Evolutionary conservation across 805 yeast species (phyloP).

Genomic region (Millerozyma miso): DNA sequence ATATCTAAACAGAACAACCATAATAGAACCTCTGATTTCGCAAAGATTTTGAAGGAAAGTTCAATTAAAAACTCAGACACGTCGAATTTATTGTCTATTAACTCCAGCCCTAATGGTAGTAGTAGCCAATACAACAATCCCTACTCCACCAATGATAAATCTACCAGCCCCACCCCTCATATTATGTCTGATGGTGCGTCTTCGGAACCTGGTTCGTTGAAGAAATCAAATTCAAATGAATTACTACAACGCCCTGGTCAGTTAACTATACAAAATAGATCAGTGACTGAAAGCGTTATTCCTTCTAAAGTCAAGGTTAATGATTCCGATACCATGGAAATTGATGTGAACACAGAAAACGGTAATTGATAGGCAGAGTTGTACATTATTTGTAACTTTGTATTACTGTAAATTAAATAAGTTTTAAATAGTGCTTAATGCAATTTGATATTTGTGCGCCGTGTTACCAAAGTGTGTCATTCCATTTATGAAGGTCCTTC

Average conservation of each 20-base stretch:
- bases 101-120: slow-evolving; percentile 13
- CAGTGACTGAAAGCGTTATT: slow-evolving; percentile 32
- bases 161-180: slow-evolving; percentile 14
- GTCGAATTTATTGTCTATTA: slow-evolving; percentile 11
- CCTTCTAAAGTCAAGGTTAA: slow-evolving; percentile 7
- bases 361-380: background rate
- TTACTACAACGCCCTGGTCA: slow-evolving; percentile 27
- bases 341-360: slow-evolving; percentile 6
- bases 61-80: slow-evolving; percentile 22
- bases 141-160: slow-evolving; percentile 5
- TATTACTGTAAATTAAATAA: background rate
- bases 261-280: slow-evolving; percentile 24
- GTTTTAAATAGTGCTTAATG: background rate
- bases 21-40: slow-evolving; percentile 43
- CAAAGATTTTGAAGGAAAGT: slow-evolving; percentile 39
- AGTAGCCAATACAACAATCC: slow-evolving; percentile 1
- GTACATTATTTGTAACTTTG: background rate
- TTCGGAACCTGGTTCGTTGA: slow-evolving; percentile 17
- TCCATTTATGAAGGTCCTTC: slow-evolving; percentile 62
- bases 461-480: slow-evolving; percentile 49
- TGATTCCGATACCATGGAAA: slow-evolving; percentile 13
- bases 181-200: slow-evolving; percentile 10
- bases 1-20: slow-evolving; percentile 45
- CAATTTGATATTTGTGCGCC: background rate
- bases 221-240: slow-evolving; percentile 30